These are phyloP conservation scores for Microascus cirrosus DNA, from an alignment of 2,329 filamentous ascomycete genomes.

Conservation along the genomic window DNA sequence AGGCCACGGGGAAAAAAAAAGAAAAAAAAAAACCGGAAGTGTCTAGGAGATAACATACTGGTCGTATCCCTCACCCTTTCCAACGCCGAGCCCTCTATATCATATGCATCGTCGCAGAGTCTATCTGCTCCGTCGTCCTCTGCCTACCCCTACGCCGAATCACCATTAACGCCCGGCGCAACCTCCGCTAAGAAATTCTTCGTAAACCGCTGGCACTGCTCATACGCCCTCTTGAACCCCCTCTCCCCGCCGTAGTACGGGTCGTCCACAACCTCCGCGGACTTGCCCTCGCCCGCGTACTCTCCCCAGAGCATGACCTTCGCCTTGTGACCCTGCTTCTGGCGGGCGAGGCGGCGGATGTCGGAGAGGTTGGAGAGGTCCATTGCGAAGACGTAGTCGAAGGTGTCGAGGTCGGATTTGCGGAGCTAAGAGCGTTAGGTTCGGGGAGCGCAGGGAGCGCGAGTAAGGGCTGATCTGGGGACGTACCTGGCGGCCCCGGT, in stretches of 20 bases:
- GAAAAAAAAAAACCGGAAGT: too few relatives aligned
- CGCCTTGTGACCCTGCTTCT: slow-evolving; percentile 46
- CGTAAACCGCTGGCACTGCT: slow-evolving; percentile 70
- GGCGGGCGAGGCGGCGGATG: slow-evolving; percentile 47
- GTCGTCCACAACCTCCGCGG: slow-evolving; percentile 65
- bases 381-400: slow-evolving; percentile 95
- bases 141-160: background rate
- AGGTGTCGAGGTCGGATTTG: slow-evolving; percentile 64
- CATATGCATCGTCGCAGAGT: too few relatives aligned
- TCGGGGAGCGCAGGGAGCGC: background rate
- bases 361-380: slow-evolving; percentile 71
- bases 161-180: slow-evolving; percentile 22
- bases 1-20: too few relatives aligned
- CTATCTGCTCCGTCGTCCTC: background rate
- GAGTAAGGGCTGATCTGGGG: background rate
- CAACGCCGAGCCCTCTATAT: too few relatives aligned
- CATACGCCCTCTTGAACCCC: slow-evolving; percentile 77
- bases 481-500: slow-evolving; percentile 63
- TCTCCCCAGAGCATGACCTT: slow-evolving; percentile 78
- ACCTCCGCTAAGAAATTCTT: slow-evolving; percentile 60
- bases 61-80: too few relatives aligned
- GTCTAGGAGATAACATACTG: too few relatives aligned
- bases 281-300: slow-evolving; percentile 40
- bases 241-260: slow-evolving; percentile 84
- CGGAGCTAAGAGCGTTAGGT: slow-evolving; percentile 26